A percentile compares a stretch with the other conserved stretches of the same genome.
Evolutionary conservation across 805 yeast genomes (phyloP).

Genomic region (Metschnikowia rubicola): DNA sequence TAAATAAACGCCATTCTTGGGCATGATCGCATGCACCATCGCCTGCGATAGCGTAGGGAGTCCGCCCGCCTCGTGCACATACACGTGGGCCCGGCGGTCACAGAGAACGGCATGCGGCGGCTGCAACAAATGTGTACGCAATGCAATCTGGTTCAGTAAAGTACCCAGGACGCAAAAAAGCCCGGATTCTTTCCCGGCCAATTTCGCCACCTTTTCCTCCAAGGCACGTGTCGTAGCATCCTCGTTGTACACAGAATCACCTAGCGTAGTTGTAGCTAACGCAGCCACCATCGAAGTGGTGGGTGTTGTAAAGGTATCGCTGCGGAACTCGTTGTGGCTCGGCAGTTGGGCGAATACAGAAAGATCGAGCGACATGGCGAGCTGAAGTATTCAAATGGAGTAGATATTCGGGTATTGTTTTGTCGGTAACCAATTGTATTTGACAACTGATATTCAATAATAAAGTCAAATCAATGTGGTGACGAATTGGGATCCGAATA

Average conservation of each 20-base stretch:
- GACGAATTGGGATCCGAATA: no score
- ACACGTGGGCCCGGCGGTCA: constrained; percentile 38
- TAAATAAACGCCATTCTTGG: constrained; percentile 33
- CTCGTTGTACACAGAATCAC: constrained; percentile 43
- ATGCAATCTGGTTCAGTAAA: constrained; percentile 39
- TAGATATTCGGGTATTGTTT: no score
- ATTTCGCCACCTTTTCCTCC: constrained; percentile 31
- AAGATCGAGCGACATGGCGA: constrained; percentile 11
- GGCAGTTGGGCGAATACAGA: constrained; percentile 10
- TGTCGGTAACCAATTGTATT: no score
- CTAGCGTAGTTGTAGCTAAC: constrained; percentile 28
- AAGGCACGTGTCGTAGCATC: constrained; percentile 33
- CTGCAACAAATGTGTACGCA: constrained; percentile 37
- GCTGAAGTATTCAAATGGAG: no score
- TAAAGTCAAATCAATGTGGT: no score
- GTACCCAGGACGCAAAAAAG: constrained; percentile 43
- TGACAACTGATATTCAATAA: no score
- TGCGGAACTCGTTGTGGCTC: constrained; percentile 17
- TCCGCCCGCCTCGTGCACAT: constrained; percentile 41
- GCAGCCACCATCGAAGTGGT: constrained; percentile 17
- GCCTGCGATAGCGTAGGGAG: constrained; percentile 42
- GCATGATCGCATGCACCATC: constrained; percentile 37
- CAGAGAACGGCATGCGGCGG: constrained; percentile 42
- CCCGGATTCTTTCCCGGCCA: constrained; percentile 40
- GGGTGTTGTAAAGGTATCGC: constrained; percentile 23